Percentiles rank a stretch among this genome's conserved stretches.
phyloP scores from a whole-genome alignment of 1,284 basidiomycete genomes.

The Cutaneotrichosporon spelunceum region DNA sequence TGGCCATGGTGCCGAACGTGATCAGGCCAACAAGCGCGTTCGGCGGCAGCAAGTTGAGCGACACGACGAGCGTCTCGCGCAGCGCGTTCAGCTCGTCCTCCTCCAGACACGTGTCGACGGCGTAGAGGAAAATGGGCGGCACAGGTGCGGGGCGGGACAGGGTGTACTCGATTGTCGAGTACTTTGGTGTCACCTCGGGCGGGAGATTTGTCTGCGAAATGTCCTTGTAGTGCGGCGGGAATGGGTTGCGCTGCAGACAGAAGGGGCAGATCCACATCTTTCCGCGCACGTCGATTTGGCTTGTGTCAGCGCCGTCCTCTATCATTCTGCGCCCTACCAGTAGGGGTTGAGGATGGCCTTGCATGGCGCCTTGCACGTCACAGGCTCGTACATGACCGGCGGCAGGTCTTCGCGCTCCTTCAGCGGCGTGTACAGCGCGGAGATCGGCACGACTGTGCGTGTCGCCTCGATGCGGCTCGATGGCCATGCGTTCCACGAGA shows the following conservation, averaged over 20 bases:
- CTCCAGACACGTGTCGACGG: slow-evolving; percentile 96
- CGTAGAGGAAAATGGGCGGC: slow-evolving; percentile 94
- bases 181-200: slow-evolving; percentile 92
- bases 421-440: slow-evolving; percentile 94
- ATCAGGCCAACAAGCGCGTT: slow-evolving; percentile 93
- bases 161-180: slow-evolving; percentile 99
- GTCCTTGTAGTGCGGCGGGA: slow-evolving; percentile 98
- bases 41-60: slow-evolving; percentile 85
- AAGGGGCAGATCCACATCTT: slow-evolving; percentile 99
- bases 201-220: slow-evolving; percentile 96
- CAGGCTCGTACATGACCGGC: slow-evolving; percentile 95
- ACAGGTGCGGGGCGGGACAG: slow-evolving; percentile 85
- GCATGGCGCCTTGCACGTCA: slow-evolving; percentile 97
- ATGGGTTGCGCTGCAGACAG: slow-evolving; percentile 92
- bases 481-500: slow-evolving; percentile 99
- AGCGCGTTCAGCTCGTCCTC: slow-evolving; percentile 94
- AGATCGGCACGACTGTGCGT: slow-evolving; percentile 94
- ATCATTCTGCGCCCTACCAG: slow-evolving; percentile 61
- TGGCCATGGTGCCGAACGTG: slow-evolving; percentile 97
- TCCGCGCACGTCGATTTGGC: slow-evolving; percentile 96
- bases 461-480: slow-evolving; percentile 96
- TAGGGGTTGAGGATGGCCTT: slow-evolving; percentile 96
- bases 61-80: slow-evolving; percentile 86
- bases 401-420: slow-evolving; percentile 94
- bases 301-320: slow-evolving; percentile 43